Evolutionary conservation across 1,284 basidiomycete species (phyloP).

Genomic region (Porogramme epimiltina): DNA sequence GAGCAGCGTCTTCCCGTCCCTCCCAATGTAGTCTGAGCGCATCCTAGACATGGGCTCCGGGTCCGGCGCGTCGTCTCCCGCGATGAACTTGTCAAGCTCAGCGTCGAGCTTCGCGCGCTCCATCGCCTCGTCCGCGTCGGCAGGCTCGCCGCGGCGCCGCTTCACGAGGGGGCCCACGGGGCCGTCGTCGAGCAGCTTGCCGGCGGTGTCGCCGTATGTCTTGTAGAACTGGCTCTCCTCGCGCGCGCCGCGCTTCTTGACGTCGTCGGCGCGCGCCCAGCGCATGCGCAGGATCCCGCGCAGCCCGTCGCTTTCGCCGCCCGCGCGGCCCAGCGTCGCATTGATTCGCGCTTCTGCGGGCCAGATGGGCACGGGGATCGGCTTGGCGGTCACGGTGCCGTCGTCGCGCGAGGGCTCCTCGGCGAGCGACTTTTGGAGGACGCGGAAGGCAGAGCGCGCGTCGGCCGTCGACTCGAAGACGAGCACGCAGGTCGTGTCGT

Average conservation of each 20-base stretch:
- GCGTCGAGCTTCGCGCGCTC: conserved; percentile 49
- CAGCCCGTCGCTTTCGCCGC: conserved; percentile 53
- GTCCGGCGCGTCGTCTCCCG: conserved; percentile 39
- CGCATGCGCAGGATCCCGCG: conserved; percentile 68
- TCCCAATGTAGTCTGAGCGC: conserved; percentile 61
- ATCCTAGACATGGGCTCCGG: conserved; percentile 60
- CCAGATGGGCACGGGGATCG: conserved; percentile 72
- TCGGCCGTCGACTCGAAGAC: conserved; percentile 60
- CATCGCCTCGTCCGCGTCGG: conserved; percentile 33
- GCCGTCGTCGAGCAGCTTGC: conserved; percentile 49
- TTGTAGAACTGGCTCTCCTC: conserved; percentile 73
- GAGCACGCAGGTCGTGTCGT: conserved; percentile 76
- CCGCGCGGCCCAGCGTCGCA: conserved; percentile 55
- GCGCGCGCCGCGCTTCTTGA: conserved; percentile 74
- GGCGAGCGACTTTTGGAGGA: conserved; percentile 49
- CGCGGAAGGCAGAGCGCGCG: conserved; percentile 53
- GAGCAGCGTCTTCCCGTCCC: conserved; percentile 50
- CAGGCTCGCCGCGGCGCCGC: conserved; percentile 27
- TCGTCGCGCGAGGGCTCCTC: conserved; percentile 54
- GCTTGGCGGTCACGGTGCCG: conserved; percentile 60
- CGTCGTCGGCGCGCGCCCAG: conserved; percentile 67
- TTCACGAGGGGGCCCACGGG: conserved; percentile 33
- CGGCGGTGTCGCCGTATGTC: conserved; percentile 66
- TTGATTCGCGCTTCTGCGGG: conserved; percentile 77
- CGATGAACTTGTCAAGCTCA: conserved; percentile 67